Percentiles rank a stretch among this genome's conserved stretches.
phyloP scores from a whole-genome alignment of 768 basidiomycete genomes.

The Suillus luteus region DNA sequence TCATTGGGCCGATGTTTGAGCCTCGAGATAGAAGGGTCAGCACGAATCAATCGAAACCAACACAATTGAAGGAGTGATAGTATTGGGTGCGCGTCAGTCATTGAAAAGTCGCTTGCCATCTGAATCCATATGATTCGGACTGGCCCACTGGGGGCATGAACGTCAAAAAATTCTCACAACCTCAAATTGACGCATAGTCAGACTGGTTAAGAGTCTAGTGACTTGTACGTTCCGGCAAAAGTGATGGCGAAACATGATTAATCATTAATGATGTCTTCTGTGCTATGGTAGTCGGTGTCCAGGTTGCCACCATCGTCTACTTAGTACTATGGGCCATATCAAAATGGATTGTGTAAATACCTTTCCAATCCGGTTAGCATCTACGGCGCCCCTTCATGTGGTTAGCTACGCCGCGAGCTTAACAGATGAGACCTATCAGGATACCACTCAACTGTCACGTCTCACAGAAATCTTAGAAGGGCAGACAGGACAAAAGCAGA shows the following conservation, averaged over 20 bases:
- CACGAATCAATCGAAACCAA: not conserved
- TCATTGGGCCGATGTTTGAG: not conserved
- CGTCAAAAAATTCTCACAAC: no score
- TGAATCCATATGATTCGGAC: no score
- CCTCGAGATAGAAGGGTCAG: no score
- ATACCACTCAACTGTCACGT: not conserved
- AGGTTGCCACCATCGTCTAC: not conserved
- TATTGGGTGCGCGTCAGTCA: no score
- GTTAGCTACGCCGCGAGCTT: not conserved
- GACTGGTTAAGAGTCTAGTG: no score
- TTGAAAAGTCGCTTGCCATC: no score
- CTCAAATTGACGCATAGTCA: no score
- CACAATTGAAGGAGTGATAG: not conserved
- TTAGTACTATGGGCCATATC: no score
- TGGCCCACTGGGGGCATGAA: no score
- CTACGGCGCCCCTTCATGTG: not conserved
- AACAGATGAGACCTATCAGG: not conserved
- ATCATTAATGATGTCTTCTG: not conserved
- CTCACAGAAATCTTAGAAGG: not conserved
- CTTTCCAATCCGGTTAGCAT: not conserved
- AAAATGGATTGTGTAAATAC: not conserved
- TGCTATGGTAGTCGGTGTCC: not conserved
- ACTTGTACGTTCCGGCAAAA: not conserved
- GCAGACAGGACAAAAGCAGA: not conserved
- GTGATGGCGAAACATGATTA: not conserved